Base-by-base conservation (phyloP, 2,329 filamentous ascomycete species). In the Colletotrichum godetiae region DNA sequence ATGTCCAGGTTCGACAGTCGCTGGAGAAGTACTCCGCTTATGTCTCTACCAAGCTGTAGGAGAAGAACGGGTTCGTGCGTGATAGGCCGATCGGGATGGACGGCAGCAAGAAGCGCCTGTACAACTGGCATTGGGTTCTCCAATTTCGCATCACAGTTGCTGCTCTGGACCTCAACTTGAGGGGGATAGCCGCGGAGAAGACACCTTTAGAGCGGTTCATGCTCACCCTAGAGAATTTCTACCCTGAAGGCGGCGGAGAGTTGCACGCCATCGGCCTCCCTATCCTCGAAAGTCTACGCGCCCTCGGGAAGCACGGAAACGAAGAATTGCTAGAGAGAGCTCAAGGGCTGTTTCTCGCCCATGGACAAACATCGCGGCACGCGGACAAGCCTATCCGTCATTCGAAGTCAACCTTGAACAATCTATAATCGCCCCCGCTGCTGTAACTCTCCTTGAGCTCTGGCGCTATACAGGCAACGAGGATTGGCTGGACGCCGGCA, bases 391-490 rank as follows among this genome's bases (percentile, higher is more conserved):
- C 8, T 73, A 74, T 13, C 73, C 73, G 13, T 60, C 73, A 0
- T 74, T 69, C 12, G 73, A 74, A 33, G 73, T 74, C 19, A 74
- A 74, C 27, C 73, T 74, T 31, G 70, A 74, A 52, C 70, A 74
- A 49, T 74, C 73, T 3, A 73, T 73, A 22, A 70, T 74, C 7
- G 73, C 73, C 2, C 73, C 73, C n/a, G 73, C 73, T 19, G 70
- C 73, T 13, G 70, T 46, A 7, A 73, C 65, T 4, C 81, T 90
- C 1, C 85, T 87, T 29, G 88, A 90, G 78, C 82, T 90, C 8
- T 81, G 83, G 67, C 81, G 79, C 53, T 85, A 85, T 4, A 86
- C 82, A 4, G 80, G 81, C 0, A 82, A 89, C 66, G 8, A 65
- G 4, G 80, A 82, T 2, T 78, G 77, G 46, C 82, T 88, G 35